Conservation (phyloP, 1,139 yeast genomes). For the Blastobotrys aristatus region DNA sequence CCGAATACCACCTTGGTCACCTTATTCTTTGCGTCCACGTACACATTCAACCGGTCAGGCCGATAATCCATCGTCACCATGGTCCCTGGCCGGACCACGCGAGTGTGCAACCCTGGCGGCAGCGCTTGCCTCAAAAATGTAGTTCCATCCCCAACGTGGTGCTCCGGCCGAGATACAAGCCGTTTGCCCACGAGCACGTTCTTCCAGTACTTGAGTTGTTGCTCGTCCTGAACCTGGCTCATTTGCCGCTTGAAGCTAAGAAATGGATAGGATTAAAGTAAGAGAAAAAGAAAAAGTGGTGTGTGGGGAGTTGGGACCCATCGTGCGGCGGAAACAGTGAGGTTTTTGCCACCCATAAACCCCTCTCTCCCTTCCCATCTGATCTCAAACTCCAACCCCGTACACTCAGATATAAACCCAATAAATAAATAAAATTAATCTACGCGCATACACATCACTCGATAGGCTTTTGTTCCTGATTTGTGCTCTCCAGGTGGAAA, state of each 20-base stretch:
- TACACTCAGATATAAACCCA: too few relatives aligned
- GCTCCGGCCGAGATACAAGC: slow-evolving; percentile 6
- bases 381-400: too few relatives aligned
- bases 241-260: too few relatives aligned
- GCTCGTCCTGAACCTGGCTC: neutral
- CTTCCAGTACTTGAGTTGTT: slow-evolving; percentile 1
- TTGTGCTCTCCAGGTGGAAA: slow-evolving; percentile 69
- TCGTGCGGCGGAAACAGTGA: too few relatives aligned
- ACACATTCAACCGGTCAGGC: slow-evolving; percentile 12
- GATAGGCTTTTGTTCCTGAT: slow-evolving; percentile 52
- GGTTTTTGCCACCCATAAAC: too few relatives aligned
- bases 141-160: neutral
- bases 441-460: neutral
- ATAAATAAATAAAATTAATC: too few relatives aligned
- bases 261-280: too few relatives aligned
- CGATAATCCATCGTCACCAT: slow-evolving; percentile 14
- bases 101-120: slow-evolving; percentile 9
- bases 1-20: neutral
- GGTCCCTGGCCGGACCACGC: slow-evolving; percentile 12
- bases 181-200: slow-evolving; percentile 8
- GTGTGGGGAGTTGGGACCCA: too few relatives aligned
- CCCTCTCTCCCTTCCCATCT: too few relatives aligned
- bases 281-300: too few relatives aligned
- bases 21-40: slow-evolving; percentile 5
- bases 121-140: slow-evolving; percentile 8